Evolutionary conservation across 164 flowering plant species (phyloP), one percentile per base, ranked within the genome.

Genomic region (Euptelea pleiosperma): DNA sequence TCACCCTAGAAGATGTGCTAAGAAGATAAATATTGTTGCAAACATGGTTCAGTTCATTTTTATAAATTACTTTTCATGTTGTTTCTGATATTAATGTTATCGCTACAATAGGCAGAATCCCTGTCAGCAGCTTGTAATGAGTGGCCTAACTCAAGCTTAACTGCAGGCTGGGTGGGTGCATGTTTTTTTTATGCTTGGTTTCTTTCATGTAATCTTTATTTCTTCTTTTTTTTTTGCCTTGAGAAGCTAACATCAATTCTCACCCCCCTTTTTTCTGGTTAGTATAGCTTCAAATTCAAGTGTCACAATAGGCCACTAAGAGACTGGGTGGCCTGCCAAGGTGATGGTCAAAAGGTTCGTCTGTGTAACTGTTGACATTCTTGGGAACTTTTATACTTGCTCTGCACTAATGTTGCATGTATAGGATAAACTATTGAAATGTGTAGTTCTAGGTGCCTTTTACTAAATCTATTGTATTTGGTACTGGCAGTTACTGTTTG

Each of bases 101-200:
- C 48, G 16, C 19, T 29, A 7, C 33, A 55, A 57, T 64, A 93
- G 99, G 91, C 84, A 29, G 80, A 79, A 58, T 85, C 95, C 4
- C 65, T 90, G 16, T 69, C 86, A 28, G 86, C 82, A 66, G 95
- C 91, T 56, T 93, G 92, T 64, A 90, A 86, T 71, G 84, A 73
- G 56, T 93, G 99, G 99, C 95, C 97, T 57, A 74, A 56, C 66
- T 83, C 87, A 55, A 73, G 71, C 58, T 53, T 59, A 62, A 93
- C 97, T n/a, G 71, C 95, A 44, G 97, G 99, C 88, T 50, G 11
- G 47, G 35, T 39, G 16, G 31, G 30, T 7, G 39, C n/a, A 14
- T 49, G n/a, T 30, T 34, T 28, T 30, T 28, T 36, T 61, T 21
- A 30, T 31, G 30, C 19, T 53, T n/a, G n/a, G n/a, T n/a, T n/a